A percentile compares a stretch with the other conserved stretches of the same genome.
phyloP scores from a whole-genome alignment of 352 stramenopile genomes.

The Phytopythium kandeliae region DNA sequence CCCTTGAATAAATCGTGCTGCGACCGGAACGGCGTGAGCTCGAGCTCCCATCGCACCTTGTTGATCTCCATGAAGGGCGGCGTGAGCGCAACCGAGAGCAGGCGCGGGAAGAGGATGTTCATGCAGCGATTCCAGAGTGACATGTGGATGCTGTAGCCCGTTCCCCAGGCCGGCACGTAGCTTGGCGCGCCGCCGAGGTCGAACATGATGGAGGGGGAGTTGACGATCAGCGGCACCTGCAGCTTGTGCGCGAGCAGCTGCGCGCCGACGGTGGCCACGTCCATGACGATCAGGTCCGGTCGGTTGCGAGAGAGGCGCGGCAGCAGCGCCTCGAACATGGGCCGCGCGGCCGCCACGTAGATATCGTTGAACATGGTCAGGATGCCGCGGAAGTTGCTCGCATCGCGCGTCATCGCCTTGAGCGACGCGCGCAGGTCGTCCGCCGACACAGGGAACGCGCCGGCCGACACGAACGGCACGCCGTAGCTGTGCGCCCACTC shows the following conservation, averaged over 20 bases:
- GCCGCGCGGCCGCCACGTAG: conserved; percentile 65
- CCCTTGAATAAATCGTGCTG: conserved; percentile 88
- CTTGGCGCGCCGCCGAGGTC: conserved; percentile 62
- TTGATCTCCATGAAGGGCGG: conserved; percentile 87
- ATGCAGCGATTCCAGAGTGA: conserved; percentile 87
- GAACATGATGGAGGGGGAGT: conserved; percentile 85
- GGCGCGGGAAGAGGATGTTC: conserved; percentile 85
- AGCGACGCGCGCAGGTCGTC: conserved; percentile 68
- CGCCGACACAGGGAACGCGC: conserved; percentile 64
- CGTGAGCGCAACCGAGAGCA: conserved; percentile 83
- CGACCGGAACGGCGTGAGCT: conserved; percentile 63
- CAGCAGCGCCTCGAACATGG: conserved; percentile 76
- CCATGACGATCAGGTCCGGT: conserved; percentile 70
- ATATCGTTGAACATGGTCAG: conserved; percentile 88
- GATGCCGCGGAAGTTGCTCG: conserved; percentile 81
- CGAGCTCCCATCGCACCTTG: conserved; percentile 76
- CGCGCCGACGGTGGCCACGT: conserved; percentile 78
- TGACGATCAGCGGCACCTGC: conserved; percentile 67
- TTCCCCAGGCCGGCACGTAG: conserved; percentile 83
- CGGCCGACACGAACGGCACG: conserved; percentile 67
- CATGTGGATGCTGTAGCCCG: conserved; percentile 76
- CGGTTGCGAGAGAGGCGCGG: conserved; percentile 26
- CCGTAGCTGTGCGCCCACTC: conserved; percentile 59
- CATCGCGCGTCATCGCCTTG: conserved; percentile 73
- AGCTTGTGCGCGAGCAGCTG: conserved; percentile 79